Base-by-base conservation (phyloP, 2,329 filamentous ascomycete species). In the Lasiodiplodia sp. region DNA sequence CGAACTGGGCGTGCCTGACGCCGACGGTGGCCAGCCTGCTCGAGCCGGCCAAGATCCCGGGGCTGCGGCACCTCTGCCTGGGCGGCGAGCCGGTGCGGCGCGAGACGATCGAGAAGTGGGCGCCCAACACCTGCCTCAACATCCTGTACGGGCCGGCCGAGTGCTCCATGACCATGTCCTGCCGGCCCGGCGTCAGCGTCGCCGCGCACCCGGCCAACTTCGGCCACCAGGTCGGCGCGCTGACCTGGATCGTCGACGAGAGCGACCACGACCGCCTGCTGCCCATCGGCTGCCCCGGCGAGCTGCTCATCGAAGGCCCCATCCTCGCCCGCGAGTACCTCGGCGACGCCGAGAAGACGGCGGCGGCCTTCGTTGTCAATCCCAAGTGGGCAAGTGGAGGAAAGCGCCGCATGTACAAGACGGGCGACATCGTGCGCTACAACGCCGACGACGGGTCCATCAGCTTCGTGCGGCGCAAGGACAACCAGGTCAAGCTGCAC, bases 1-100 rank as follows among this genome's bases (percentile, higher is more conserved):
- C 25, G 44, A 79, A 72, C 23, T 70, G 77, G 44, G 77, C 77
- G 8, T 75, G 76, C 16, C 75, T 80, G 76, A 80, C 78, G 14
- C 78, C 78, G 18, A 78, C 78, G 2, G 75, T 79, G 2, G 78
- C 75, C 34, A 73, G 82, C 72, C 76, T 76, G 1, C 69, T 80
- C 4, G 75, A 77, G 18, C 76, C 83, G 0, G 75, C 79, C 47
- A 78, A 77, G 16, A 79, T 86, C 2, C 82, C 83, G 2, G 79
- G 77, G 0, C 72, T 87, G 47, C 82, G 78, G 65, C 78, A 2
- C 0, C 70, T 79, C 6, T 67, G 75, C 2, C 68, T 79, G 7
- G 75, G 75, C 49, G 78, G 78, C 11, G 78, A 79, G 58, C 74
- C 75, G 2, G 5, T 60, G n/a, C 4, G 18, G 10, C 34, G 10